Evolutionary conservation across 805 yeast genomes (phyloP).

Genomic region (Spathaspora gorwiae): DNA sequence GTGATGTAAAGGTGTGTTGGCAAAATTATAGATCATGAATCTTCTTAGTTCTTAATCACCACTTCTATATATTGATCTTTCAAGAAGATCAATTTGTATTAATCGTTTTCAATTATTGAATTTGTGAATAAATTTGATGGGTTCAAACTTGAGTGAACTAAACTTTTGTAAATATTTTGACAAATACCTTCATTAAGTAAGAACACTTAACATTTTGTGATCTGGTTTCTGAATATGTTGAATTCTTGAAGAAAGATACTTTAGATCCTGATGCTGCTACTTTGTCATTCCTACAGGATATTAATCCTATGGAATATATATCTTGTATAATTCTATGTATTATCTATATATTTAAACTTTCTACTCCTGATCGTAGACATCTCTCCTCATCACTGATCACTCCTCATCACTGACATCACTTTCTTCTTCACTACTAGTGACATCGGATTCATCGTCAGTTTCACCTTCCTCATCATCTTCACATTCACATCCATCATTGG

Average conservation of each 20-base stretch:
- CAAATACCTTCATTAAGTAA: too few species aligned
- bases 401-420: background rate
- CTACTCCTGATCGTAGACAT: too few species aligned
- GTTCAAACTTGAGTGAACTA: too few species aligned
- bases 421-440: background rate
- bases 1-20: too few species aligned
- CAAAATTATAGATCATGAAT: too few species aligned
- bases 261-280: slow-evolving; percentile 7
- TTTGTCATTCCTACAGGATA: background rate
- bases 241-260: slow-evolving; percentile 18
- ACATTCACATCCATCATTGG: slow-evolving; percentile 16
- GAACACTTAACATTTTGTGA: slow-evolving; percentile 17
- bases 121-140: background rate
- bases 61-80: too few species aligned
- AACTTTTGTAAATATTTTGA: too few species aligned
- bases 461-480: slow-evolving; percentile 24
- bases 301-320: too few species aligned
- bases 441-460: slow-evolving; percentile 9
- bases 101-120: too few species aligned
- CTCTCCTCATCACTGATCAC: background rate
- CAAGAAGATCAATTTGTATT: too few species aligned
- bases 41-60: too few species aligned
- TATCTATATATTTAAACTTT: background rate
- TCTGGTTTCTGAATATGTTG: slow-evolving; percentile 17
- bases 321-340: background rate